These are phyloP conservation scores for Logfia minima DNA, from an alignment of 129 eudicot species.

Conservation along the genomic window DNA sequence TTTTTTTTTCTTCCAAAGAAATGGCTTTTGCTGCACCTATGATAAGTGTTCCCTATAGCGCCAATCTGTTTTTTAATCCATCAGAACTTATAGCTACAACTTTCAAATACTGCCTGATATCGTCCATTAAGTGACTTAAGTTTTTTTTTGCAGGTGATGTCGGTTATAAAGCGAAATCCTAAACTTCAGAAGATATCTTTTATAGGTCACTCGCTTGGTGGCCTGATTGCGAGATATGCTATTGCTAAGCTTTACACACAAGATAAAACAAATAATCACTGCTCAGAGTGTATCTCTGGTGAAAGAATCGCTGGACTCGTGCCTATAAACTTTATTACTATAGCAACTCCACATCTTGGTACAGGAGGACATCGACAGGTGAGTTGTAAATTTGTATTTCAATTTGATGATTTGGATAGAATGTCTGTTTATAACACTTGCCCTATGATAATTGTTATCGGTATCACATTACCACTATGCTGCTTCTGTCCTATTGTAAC, in stretches of 20 bases:
- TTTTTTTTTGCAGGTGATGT: slow-evolving; percentile 54
- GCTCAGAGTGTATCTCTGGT: slow-evolving; percentile 25
- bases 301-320: slow-evolving; percentile 76
- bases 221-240: slow-evolving; percentile 86
- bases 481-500: background rate
- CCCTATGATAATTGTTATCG: background rate
- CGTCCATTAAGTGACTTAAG: background rate
- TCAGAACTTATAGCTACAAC: background rate
- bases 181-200: slow-evolving; percentile 82
- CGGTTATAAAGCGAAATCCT: slow-evolving; percentile 65
- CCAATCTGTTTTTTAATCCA: background rate
- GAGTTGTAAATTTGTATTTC: slow-evolving; percentile 14
- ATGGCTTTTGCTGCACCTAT: background rate
- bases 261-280: slow-evolving; percentile 25
- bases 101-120: background rate
- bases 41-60: too few species aligned
- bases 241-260: slow-evolving; percentile 68
- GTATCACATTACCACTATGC: too few species aligned
- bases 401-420: background rate
- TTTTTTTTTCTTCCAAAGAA: background rate
- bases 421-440: slow-evolving; percentile 13
- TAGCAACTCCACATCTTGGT: slow-evolving; percentile 95
- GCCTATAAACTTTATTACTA: slow-evolving; percentile 77
- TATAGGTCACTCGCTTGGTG: slow-evolving; percentile 93
- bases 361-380: slow-evolving; percentile 91